phyloP scores from a whole-genome alignment of 768 basidiomycete genomes.

The Pleurotus citrinopileatus region DNA sequence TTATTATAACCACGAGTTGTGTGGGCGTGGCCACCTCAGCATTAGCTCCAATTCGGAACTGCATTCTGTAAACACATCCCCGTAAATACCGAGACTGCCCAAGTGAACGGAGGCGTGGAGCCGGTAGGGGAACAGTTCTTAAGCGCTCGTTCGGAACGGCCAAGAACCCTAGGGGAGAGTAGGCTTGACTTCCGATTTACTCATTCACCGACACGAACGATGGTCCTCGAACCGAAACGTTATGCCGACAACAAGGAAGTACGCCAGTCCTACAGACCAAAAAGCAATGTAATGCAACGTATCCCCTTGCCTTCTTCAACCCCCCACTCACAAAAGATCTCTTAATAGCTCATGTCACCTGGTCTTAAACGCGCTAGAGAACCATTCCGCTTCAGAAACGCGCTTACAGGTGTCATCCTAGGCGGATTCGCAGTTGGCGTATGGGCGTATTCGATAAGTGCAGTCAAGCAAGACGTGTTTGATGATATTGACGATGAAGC shows the following conservation, averaged over 20 bases:
- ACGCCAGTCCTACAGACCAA: constrained; percentile 49
- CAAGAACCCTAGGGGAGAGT: no score
- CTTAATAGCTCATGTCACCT: constrained; percentile 71
- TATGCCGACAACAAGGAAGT: constrained; percentile 45
- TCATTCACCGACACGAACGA: not conserved
- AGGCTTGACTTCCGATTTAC: not conserved
- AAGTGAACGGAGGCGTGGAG: no score
- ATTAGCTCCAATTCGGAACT: no score
- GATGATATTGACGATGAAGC: constrained; percentile 84
- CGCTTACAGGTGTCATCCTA: constrained; percentile 70
- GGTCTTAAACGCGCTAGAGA: constrained; percentile 85
- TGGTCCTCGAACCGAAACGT: constrained; percentile 3
- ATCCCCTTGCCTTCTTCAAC: not conserved
- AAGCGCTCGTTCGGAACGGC: no score
- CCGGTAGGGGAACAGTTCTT: no score
- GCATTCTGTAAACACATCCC: no score
- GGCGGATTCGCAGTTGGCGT: constrained; percentile 76
- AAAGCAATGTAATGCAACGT: constrained; percentile 48
- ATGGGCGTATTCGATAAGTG: constrained; percentile 91
- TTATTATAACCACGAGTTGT: no score
- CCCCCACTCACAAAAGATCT: not conserved
- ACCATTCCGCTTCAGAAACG: constrained; percentile 79
- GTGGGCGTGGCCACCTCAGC: no score
- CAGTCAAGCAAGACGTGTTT: constrained; percentile 93
- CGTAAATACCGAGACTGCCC: no score